Conservation (phyloP, 257 asterid genomes). For the Solanum virginianum region DNA sequence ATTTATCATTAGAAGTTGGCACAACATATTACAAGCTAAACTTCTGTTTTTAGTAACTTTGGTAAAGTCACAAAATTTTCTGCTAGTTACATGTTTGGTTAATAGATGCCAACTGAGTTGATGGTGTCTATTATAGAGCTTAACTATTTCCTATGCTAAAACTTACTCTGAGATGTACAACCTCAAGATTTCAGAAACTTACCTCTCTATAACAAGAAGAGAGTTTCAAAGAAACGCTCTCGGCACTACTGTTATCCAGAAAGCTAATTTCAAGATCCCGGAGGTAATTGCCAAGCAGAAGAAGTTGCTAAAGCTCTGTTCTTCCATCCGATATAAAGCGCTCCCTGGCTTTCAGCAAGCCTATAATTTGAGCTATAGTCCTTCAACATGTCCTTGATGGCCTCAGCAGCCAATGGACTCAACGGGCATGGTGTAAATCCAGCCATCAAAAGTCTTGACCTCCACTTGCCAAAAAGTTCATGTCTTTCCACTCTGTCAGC, state of each 20-base stretch:
- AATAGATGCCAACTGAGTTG: background rate
- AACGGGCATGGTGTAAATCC: slow-evolving; percentile 48
- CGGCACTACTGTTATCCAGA: background rate
- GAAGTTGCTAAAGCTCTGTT: slow-evolving; percentile 47
- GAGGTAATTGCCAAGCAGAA: slow-evolving; percentile 43
- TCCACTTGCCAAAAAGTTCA: slow-evolving; percentile 79
- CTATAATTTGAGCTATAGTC: slow-evolving; percentile 51
- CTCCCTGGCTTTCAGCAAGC: slow-evolving; percentile 44
- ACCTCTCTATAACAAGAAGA: background rate
- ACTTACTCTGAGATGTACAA: background rate
- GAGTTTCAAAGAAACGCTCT: background rate
- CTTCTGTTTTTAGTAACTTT: background rate
- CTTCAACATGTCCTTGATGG: slow-evolving; percentile 37
- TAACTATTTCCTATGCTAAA: background rate
- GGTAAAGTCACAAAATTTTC: background rate
- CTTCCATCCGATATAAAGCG: slow-evolving; percentile 78
- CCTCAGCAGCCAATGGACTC: slow-evolving; percentile 39
- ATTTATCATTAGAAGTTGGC: background rate
- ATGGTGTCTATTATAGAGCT: background rate
- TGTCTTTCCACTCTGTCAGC: slow-evolving; percentile 44
- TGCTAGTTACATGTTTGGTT: background rate
- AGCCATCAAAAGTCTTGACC: slow-evolving; percentile 56
- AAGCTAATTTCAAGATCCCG: background rate
- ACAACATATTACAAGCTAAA: background rate
- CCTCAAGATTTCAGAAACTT: background rate